phyloP scores from a whole-genome alignment of 2,329 filamentous ascomycete species.

The Cladosporium colombiae region DNA sequence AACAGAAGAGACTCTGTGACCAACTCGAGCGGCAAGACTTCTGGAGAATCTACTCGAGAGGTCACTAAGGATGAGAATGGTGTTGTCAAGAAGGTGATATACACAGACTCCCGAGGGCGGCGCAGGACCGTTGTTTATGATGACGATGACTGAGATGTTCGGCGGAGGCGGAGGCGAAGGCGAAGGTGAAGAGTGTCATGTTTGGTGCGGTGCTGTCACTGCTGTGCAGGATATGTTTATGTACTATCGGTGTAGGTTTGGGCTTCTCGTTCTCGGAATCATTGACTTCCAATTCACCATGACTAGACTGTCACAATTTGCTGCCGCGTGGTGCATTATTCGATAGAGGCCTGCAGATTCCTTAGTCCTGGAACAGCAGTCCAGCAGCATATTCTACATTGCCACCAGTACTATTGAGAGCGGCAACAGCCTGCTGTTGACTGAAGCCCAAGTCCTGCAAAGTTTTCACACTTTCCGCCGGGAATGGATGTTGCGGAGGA shows the following conservation, averaged over 20 bases:
- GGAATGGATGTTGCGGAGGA: slow-evolving; percentile 41
- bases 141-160: not conserved
- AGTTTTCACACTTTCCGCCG: slow-evolving; percentile 44
- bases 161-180: not conserved
- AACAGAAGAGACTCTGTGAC: slow-evolving; percentile 4
- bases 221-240: not conserved
- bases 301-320: not conserved
- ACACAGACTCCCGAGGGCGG: slow-evolving; percentile 11
- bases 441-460: slow-evolving; percentile 50
- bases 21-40: not conserved
- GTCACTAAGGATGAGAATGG: slow-evolving; percentile 6
- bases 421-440: slow-evolving; percentile 48
- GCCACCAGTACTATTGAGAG: slow-evolving; percentile 51
- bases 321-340: not conserved
- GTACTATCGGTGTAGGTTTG: not conserved
- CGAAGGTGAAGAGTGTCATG: not conserved
- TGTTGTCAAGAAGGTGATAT: slow-evolving; percentile 3
- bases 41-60: not conserved
- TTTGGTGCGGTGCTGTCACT: not conserved
- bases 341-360: not conserved
- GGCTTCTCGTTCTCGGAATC: too few relatives aligned
- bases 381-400: slow-evolving; percentile 53
- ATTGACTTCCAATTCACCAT: not conserved
- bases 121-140: slow-evolving; percentile 17
- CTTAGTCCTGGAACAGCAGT: slow-evolving; percentile 46